A percentile compares a stretch with the other conserved stretches of the same genome.
These are phyloP conservation scores for Dactylonectria estremocensis DNA, from an alignment of 2,329 filamentous ascomycete genomes.

Conservation along the genomic window DNA sequence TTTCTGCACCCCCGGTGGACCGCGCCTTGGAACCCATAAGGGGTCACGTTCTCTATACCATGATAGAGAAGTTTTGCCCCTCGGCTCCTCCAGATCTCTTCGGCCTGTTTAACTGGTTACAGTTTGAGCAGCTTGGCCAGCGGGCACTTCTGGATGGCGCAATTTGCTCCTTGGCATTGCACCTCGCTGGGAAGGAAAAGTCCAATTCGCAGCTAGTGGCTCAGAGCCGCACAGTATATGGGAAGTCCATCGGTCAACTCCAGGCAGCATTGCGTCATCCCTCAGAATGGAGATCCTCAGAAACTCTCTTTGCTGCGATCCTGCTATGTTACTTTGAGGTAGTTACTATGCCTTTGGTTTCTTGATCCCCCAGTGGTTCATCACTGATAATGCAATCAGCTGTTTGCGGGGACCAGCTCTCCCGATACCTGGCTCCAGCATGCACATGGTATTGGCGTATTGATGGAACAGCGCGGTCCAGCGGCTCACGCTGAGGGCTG, in stretches of 20 bases:
- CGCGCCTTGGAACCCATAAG: constrained; percentile 41
- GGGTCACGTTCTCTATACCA: constrained; percentile 51
- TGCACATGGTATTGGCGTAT: constrained; percentile 55
- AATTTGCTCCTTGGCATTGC: constrained; percentile 55
- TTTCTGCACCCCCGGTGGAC: constrained; percentile 31
- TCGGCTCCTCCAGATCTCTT: constrained; percentile 43
- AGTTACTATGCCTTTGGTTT: constrained; percentile 16
- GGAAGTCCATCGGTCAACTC: constrained; percentile 53
- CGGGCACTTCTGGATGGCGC: constrained; percentile 57
- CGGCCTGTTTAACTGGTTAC: constrained; percentile 48
- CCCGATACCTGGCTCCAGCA: constrained; percentile 58
- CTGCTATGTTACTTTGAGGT: constrained; percentile 59
- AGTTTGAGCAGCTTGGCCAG: constrained; percentile 51
- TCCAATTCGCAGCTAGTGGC: constrained; percentile 50
- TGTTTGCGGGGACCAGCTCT: constrained; percentile 59
- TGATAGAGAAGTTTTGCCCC: constrained; percentile 47
- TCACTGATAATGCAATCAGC: constrained; percentile 45
- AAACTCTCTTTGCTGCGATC: constrained; percentile 60
- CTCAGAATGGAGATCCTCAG: constrained; percentile 56
- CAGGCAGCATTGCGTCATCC: constrained; percentile 56
- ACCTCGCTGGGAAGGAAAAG: constrained; percentile 56
- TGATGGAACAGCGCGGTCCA: constrained; percentile 58
- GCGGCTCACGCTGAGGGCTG: constrained; percentile 53
- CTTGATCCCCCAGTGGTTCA: constrained; percentile 7
- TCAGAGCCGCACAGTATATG: constrained; percentile 57